phyloP scores from a whole-genome alignment of 2,329 filamentous ascomycete species.

The Ophiostoma ulmi region DNA sequence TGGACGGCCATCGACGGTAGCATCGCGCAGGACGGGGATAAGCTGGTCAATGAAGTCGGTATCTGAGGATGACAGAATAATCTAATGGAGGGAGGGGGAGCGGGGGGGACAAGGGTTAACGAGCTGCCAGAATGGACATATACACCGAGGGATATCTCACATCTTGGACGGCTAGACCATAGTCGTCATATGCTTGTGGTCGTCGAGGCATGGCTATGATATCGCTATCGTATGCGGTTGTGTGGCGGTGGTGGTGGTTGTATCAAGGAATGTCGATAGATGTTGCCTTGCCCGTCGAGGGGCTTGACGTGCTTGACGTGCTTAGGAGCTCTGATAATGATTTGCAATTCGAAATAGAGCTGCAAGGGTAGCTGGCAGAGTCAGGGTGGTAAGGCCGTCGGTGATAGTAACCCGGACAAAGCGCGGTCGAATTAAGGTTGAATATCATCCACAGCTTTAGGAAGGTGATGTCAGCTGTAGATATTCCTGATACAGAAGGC shows the following conservation, averaged over 20 bases:
- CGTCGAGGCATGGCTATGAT: constrained; percentile 28
- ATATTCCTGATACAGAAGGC: not conserved
- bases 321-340: not conserved
- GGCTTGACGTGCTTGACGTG: not conserved
- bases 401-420: not conserved
- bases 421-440: constrained; percentile 1
- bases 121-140: not conserved
- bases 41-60: constrained; percentile 92
- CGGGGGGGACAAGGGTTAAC: not conserved
- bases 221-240: not conserved
- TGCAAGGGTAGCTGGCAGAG: not conserved
- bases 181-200: constrained; percentile 31
- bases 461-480: not conserved
- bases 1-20: constrained; percentile 67
- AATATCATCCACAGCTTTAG: not conserved
- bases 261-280: not conserved
- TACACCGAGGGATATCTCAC: constrained; percentile 20
- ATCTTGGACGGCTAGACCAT: constrained; percentile 31
- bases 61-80: constrained; percentile 86
- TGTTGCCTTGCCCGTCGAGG: constrained; percentile 3
- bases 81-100: constrained; percentile 47
- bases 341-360: constrained; percentile 4
- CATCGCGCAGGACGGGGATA: constrained; percentile 90
- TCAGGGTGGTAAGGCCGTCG: not conserved
- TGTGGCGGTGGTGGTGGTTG: constrained; percentile 15